Base-by-base conservation (phyloP, 495 filamentous ascomycete genomes). In the Filosporella fistucella region DNA sequence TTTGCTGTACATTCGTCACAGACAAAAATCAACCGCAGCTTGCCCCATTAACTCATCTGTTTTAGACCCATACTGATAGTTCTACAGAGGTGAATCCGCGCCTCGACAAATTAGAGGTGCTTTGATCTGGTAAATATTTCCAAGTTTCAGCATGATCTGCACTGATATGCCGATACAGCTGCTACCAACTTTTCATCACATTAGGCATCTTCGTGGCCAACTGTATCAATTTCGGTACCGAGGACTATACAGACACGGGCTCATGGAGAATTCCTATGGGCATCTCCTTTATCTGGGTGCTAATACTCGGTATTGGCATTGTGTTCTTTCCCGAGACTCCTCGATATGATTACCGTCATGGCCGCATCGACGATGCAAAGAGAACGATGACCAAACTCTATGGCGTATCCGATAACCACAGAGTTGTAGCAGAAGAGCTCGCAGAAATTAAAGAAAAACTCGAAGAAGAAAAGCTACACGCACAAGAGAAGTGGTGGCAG, bases 181-280 rank as follows among this genome's bases (percentile, higher is more conserved):
- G 30, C 28, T 93, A 93, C 70, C 89, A 93, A 69, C 76, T 95
- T 21, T 89, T 91, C 68, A 86, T 93, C 62, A 89, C 88, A 28
- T 71, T 90, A 45, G 88, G 88, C 50, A 91, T 91, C 66, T 86
- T 89, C 67, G 76, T 82, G 43, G 85, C 87, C 49, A 81, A 87
- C 64, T 51, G 42, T 23, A 76, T 93, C 74, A 90, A 93, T 64
- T 91, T 72, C 61, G 88, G 86, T 32, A 89, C 88, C 18, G 58
- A 78, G 22, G 68, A 68, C 36, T 65, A 63, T 35, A 33, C 52
- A 17, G 63, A 56, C 42, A 78, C 81, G 26, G 76, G 70, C 10
- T 81, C 83, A n/a, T 93, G 87, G 84, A 71, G 85, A 38, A 86
- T 95, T 42, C 80, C 86, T 47, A 89, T 86, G 75, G 89, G 85